Percentiles rank a stretch among this genome's conserved stretches.
Evolutionary conservation across 73 alveolate genomes (phyloP).

Genomic region (Effrenium voratum): DNA sequence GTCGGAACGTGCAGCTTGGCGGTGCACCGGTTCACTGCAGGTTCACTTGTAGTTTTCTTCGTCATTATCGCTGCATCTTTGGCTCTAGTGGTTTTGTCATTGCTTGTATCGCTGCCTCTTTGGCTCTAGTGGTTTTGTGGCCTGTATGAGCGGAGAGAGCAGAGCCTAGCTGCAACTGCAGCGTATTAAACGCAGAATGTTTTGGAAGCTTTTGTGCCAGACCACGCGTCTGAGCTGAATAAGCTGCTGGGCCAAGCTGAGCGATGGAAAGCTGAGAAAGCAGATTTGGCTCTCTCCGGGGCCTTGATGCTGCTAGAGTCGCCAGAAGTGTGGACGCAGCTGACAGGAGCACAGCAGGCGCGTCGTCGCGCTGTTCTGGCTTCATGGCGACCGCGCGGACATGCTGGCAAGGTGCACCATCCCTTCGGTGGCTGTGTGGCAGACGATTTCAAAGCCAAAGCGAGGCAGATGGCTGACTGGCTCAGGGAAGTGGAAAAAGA

Average conservation of each 20-base stretch:
- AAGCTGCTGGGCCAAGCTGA: too few species aligned
- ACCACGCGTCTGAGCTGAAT: neutral
- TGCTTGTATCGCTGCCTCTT: neutral
- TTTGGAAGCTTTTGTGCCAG: too few species aligned
- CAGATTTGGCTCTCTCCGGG: too few species aligned
- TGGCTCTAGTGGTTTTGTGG: neutral
- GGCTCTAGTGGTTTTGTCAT: neutral
- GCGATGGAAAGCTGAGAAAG: too few species aligned
- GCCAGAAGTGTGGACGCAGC: neutral
- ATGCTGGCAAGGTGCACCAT: neutral
- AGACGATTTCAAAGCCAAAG: neutral
- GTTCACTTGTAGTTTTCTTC: neutral
- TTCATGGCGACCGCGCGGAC: neutral
- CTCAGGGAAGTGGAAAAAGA: neutral
- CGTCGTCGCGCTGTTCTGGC: neutral
- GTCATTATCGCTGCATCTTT: too few species aligned
- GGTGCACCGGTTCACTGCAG: neutral
- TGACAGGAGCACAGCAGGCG: neutral
- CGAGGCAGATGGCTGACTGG: neutral
- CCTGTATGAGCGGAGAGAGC: neutral
- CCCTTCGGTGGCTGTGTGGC: neutral
- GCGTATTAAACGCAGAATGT: too few species aligned
- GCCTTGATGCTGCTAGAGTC: too few species aligned
- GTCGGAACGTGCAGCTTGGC: too few species aligned
- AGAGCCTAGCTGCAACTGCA: neutral